These are phyloP conservation scores for Coniochaeta ligniaria DNA, from an alignment of 2,329 filamentous ascomycete genomes.

Conservation along the genomic window DNA sequence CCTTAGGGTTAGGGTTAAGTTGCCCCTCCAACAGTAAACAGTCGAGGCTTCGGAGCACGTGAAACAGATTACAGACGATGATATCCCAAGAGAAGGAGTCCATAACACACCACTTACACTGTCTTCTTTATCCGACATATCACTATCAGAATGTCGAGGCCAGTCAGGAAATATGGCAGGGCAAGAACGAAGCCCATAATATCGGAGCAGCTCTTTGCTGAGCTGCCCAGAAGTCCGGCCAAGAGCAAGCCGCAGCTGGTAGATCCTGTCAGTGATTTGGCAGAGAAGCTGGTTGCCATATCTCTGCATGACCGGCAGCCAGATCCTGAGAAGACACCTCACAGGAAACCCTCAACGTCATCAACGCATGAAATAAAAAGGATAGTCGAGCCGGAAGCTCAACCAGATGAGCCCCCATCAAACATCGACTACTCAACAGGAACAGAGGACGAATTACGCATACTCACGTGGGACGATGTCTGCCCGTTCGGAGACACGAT, in stretches of 20 bases:
- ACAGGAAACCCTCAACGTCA: not conserved
- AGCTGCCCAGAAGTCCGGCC: constrained; percentile 43
- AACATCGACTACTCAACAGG: not conserved
- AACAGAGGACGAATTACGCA: constrained; percentile 22
- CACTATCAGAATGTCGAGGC: constrained; percentile 32
- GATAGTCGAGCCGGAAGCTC: not conserved
- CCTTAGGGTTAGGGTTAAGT: too few relatives aligned
- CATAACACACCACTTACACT: not conserved
- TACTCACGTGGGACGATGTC: constrained; percentile 50
- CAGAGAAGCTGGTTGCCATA: constrained; percentile 23
- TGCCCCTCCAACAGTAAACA: not conserved
- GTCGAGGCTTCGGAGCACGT: not conserved
- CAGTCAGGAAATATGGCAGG: constrained; percentile 43
- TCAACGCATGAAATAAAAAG: not conserved
- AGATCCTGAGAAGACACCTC: constrained; percentile 13
- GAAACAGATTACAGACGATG: not conserved
- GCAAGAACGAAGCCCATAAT: constrained; percentile 37
- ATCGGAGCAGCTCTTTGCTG: constrained; percentile 40
- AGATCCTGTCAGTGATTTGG: constrained; percentile 15
- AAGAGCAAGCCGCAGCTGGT: constrained; percentile 22
- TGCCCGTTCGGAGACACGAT: constrained; percentile 46
- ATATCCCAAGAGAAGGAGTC: not conserved
- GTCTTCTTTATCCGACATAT: not conserved
- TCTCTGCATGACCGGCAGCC: constrained; percentile 16
- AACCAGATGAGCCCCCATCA: not conserved